These are phyloP conservation scores for Pyrenula massariospora DNA, from an alignment of 495 filamentous ascomycete species.

Conservation along the genomic window DNA sequence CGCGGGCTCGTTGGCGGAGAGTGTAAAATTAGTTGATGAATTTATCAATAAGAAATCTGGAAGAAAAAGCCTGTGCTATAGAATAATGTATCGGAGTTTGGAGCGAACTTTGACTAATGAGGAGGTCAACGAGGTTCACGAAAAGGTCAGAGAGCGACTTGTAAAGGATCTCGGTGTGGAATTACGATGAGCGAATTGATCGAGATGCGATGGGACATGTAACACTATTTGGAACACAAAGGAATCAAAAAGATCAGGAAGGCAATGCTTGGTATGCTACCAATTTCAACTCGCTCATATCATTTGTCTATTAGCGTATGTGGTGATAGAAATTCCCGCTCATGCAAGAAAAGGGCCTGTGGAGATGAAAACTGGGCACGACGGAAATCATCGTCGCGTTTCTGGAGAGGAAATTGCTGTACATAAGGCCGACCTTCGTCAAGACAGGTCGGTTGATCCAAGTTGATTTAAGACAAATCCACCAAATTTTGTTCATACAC, in stretches of 20 bases:
- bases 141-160: constrained; percentile 46
- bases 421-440: no score
- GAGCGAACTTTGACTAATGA: constrained; percentile 77
- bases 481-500: not conserved
- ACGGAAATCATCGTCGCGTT: not conserved
- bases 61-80: constrained; percentile 75
- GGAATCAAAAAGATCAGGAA: no score
- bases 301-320: not conserved
- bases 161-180: constrained; percentile 66
- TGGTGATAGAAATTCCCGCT: not conserved
- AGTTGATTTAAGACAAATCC: no score
- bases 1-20: constrained; percentile 74
- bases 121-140: constrained; percentile 68
- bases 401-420: not conserved
- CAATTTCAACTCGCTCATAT: no score
- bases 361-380: not conserved
- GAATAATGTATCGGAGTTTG: constrained; percentile 82
- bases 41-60: constrained; percentile 84
- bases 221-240: no score
- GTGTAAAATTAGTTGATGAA: constrained; percentile 70
- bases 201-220: not conserved
- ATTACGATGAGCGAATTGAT: constrained; percentile 43
- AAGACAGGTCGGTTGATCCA: no score
- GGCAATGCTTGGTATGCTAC: no score
- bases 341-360: not conserved